These are phyloP conservation scores for Phylloporus sp. DNA, from an alignment of 768 basidiomycete genomes.

Conservation along the genomic window DNA sequence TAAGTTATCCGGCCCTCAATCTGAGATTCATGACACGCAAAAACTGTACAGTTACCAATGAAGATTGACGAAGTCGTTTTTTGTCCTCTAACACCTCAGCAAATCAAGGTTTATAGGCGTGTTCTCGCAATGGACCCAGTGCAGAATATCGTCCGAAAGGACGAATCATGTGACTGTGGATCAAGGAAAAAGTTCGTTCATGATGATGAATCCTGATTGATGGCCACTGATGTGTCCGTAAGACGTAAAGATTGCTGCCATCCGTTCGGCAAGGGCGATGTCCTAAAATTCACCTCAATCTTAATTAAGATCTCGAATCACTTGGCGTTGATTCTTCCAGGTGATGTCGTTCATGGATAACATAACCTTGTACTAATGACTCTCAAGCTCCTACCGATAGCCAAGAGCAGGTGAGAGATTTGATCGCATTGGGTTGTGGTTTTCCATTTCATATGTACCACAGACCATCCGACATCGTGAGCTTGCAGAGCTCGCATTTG, in stretches of 20 bases:
- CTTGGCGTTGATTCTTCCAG: constrained; percentile 78
- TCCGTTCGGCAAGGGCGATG: constrained; percentile 40
- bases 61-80: constrained; percentile 93
- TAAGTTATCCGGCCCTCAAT: constrained; percentile 15
- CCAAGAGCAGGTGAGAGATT: constrained; percentile 53
- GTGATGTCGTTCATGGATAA: constrained; percentile 35
- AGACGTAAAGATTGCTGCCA: constrained; percentile 61
- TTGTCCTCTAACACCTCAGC: constrained; percentile 75
- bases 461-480: constrained; percentile 55
- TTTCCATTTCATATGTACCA: not conserved
- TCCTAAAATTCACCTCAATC: constrained; percentile 78
- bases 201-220: not conserved
- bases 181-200: constrained; percentile 49
- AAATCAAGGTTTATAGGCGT: constrained; percentile 69
- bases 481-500: constrained; percentile 60
- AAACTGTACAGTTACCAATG: constrained; percentile 59
- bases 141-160: constrained; percentile 66
- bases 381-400: constrained; percentile 61
- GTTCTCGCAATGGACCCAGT: constrained; percentile 63
- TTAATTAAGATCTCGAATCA: constrained; percentile 89
- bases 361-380: not conserved
- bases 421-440: not conserved
- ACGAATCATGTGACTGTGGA: constrained; percentile 72
- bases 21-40: not conserved
- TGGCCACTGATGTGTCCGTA: constrained; percentile 22